A percentile compares a stretch with the other conserved stretches of the same genome.
Conservation (phyloP, 2,329 filamentous ascomycete species). For the Monosporascus ibericus region DNA sequence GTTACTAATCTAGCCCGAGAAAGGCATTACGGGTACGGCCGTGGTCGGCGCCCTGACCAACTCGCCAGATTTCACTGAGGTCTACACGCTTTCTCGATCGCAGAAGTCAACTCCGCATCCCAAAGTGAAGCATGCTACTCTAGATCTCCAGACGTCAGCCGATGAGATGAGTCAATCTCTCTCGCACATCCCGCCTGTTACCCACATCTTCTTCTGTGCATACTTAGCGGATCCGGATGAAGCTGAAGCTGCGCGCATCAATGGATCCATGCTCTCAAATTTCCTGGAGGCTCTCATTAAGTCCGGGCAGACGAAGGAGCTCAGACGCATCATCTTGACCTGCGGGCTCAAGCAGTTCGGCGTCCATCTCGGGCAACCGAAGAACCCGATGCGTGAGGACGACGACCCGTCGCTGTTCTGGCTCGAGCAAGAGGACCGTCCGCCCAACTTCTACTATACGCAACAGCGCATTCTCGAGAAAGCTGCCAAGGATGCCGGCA, state of each 20-base stretch:
- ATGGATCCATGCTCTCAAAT: constrained; percentile 38
- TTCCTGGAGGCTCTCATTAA: constrained; percentile 39
- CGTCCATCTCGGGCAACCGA: constrained; percentile 41
- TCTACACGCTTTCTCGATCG: constrained; percentile 13
- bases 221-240: constrained; percentile 13
- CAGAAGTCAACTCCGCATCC: constrained; percentile 6
- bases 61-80: constrained; percentile 9
- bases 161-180: constrained; percentile 9
- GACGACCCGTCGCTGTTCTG: constrained; percentile 29
- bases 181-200: constrained; percentile 12
- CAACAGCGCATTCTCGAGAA: constrained; percentile 38
- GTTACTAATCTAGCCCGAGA: background rate
- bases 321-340: constrained; percentile 44
- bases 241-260: constrained; percentile 16
- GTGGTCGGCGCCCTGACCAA: constrained; percentile 9
- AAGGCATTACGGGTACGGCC: constrained; percentile 15
- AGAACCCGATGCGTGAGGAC: constrained; percentile 41
- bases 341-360: constrained; percentile 47
- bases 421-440: constrained; percentile 30
- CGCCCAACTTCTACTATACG: constrained; percentile 45
- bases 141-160: constrained; percentile 11
- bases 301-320: constrained; percentile 31
- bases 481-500: constrained; percentile 6
- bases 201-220: constrained; percentile 14
- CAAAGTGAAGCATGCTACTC: constrained; percentile 12